These are phyloP conservation scores for Zygosaccharomyces sapae DNA, from an alignment of 1,139 yeast genomes.

Conservation along the genomic window DNA sequence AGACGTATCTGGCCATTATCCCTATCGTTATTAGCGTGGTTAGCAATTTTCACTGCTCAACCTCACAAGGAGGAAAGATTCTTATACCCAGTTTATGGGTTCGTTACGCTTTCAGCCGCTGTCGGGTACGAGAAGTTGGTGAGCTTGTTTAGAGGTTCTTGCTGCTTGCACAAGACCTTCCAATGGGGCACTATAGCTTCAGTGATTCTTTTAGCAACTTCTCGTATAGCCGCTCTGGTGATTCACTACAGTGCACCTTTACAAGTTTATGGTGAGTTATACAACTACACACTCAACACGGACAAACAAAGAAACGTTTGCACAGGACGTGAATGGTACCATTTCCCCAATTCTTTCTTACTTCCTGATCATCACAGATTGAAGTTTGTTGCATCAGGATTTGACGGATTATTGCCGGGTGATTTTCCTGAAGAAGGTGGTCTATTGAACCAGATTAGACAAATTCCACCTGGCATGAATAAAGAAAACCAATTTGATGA, in stretches of 20 bases:
- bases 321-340: constrained; percentile 92
- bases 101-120: constrained; percentile 62
- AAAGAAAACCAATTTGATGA: constrained; percentile 59
- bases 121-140: constrained; percentile 42
- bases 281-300: constrained; percentile 18
- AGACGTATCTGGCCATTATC: constrained; percentile 35
- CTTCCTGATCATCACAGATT: constrained; percentile 59
- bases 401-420: constrained; percentile 85
- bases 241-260: constrained; percentile 62
- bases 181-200: constrained; percentile 12
- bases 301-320: constrained; percentile 54
- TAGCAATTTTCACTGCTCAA: constrained; percentile 58
- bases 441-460: constrained; percentile 31
- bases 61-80: constrained; percentile 95
- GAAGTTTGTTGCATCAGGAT: constrained; percentile 68
- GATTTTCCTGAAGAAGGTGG: constrained; percentile 56
- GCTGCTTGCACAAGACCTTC: constrained; percentile 12
- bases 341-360: constrained; percentile 84
- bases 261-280: constrained; percentile 39
- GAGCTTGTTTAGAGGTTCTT: constrained; percentile 13
- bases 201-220: constrained; percentile 32
- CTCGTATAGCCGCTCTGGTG: constrained; percentile 47
- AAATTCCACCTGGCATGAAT: constrained; percentile 64
- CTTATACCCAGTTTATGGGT: constrained; percentile 77
- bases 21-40: constrained; percentile 60